A percentile compares a stretch with the other conserved stretches of the same genome.
These are phyloP conservation scores for Phycomyces blakesleeanus DNA, from an alignment of 192 early-diverging fungal species.

Conservation along the genomic window DNA sequence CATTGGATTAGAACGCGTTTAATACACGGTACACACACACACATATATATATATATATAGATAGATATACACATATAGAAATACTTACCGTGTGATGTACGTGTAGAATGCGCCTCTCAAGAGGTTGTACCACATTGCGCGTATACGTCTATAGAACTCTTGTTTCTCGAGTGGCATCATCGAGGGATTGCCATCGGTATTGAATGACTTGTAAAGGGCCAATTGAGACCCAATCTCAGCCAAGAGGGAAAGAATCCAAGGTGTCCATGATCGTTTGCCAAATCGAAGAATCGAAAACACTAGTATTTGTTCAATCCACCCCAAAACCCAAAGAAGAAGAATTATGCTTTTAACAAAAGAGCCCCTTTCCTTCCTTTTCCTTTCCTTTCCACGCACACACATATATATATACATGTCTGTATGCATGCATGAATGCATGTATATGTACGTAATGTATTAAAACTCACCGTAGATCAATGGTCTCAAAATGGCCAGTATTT, in stretches of 20 bases:
- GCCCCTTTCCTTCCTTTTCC: too few species aligned
- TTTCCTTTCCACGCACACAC: too few species aligned
- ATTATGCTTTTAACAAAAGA: too few species aligned
- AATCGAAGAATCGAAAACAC: slow-evolving; percentile 72
- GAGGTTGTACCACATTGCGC: slow-evolving; percentile 76
- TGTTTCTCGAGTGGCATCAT: slow-evolving; percentile 72
- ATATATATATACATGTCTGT: not conserved
- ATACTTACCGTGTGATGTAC: slow-evolving; percentile 64
- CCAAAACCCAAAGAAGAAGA: not conserved
- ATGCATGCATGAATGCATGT: too few species aligned
- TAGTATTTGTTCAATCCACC: slow-evolving; percentile 23
- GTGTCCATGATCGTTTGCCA: slow-evolving; percentile 73
- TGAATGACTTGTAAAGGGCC: slow-evolving; percentile 25
- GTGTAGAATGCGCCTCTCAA: slow-evolving; percentile 84
- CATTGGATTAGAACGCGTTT: too few species aligned
- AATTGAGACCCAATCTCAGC: slow-evolving; percentile 61
- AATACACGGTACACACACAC: too few species aligned
- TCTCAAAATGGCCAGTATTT: slow-evolving; percentile 78
- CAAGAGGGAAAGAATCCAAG: slow-evolving; percentile 78
- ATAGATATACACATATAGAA: slow-evolving; percentile 2
- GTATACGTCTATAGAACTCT: slow-evolving; percentile 69
- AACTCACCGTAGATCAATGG: slow-evolving; percentile 79
- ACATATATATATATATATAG: not conserved
- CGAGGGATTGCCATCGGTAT: slow-evolving; percentile 4
- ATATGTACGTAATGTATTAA: too few species aligned